Base-by-base conservation (phyloP, 2,329 filamentous ascomycete genomes). In the Trichophyton rubrum region DNA sequence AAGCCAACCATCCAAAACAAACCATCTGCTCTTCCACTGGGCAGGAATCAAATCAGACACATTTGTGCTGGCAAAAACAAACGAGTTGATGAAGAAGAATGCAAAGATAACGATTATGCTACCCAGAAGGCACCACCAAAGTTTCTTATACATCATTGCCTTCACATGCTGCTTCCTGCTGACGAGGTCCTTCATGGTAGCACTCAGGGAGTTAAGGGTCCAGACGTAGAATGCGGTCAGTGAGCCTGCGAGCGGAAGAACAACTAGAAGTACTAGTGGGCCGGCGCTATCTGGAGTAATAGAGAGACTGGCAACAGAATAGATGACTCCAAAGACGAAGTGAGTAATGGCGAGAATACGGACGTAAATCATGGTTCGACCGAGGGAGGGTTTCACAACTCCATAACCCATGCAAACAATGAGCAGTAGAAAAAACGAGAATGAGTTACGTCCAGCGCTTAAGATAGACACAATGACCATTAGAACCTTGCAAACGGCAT, bases 401-500 rank as follows among this genome's bases (percentile, higher is more conserved):
- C 93, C 93, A 68, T 99, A 99, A 35, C 93, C 93, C 93, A 99
- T 99, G 74, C 93, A 99, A 35, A 99, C 93, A 66, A 99, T 97
- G 59, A 99, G 85, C 7, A 99, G 82, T 57, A 99, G 79, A 79
- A 99, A 99, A 79, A 99, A 99, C 0, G 92, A 96, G 73, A 99
- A 97, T 0, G 92, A 96, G 75, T 97, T 99, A 65, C 93, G 84
- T 60, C 86, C 91, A 3, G 93, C 93, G 71, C 96, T 97, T 51
- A 99, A 80, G 24, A 97, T 81, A 41, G 90, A 90, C n/a, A 96
- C 92, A 24, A 96, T 77, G 17, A 96, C 85, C 75, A 99, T 87
- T 61, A 97, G 80, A 4, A 87, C 87, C 72, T 95, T 96, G 61
- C 90, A 85, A 51, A 89, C 85, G 1, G 87, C 73, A 69, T 90